Percentiles rank a stretch among this genome's conserved stretches.
phyloP scores from a whole-genome alignment of 208 protist genomes.

The Acanthamoeba pearcei region DNA sequence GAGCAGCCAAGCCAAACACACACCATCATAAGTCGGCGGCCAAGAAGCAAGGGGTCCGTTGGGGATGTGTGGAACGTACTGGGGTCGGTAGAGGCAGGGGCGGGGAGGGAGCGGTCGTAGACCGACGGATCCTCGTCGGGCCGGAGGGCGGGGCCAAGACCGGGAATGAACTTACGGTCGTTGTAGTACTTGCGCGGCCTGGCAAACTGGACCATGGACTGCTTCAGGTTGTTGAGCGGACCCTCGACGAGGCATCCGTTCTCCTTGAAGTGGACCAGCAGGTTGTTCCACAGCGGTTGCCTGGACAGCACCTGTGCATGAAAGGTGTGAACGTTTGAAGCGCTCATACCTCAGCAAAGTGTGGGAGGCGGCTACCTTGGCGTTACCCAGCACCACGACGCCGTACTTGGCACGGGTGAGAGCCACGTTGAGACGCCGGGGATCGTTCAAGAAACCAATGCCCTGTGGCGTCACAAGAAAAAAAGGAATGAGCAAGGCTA shows the following conservation, averaged over 20 bases:
- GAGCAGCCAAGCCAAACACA: no score
- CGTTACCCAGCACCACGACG: slow-evolving; percentile 97
- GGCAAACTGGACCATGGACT: slow-evolving; percentile 82
- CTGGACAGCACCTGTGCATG: slow-evolving; percentile 40
- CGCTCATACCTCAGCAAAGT: not conserved
- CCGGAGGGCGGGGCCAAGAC: not conserved
- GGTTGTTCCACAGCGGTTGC: slow-evolving; percentile 93
- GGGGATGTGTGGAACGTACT: not conserved
- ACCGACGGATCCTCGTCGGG: slow-evolving; percentile 17
- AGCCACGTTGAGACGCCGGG: slow-evolving; percentile 97
- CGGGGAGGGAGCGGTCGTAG: slow-evolving; percentile 7
- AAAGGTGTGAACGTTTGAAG: no score
- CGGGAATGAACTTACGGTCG: slow-evolving; percentile 10
- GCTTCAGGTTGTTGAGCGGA: slow-evolving; percentile 89
- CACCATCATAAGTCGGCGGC: not conserved
- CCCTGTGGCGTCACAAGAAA: slow-evolving; percentile 55
- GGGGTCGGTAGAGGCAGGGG: not conserved
- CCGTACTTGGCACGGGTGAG: slow-evolving; percentile 97
- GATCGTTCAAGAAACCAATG: slow-evolving; percentile 98
- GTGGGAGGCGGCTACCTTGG: slow-evolving; percentile 91
- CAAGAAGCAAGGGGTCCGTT: not conserved
- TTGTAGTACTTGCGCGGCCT: slow-evolving; percentile 83
- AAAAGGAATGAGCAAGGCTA: not conserved
- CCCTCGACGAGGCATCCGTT: slow-evolving; percentile 92
- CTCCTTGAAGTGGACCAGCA: slow-evolving; percentile 93